phyloP scores from a whole-genome alignment of 78 protist species.

The Dictyostelium intermedium region DNA sequence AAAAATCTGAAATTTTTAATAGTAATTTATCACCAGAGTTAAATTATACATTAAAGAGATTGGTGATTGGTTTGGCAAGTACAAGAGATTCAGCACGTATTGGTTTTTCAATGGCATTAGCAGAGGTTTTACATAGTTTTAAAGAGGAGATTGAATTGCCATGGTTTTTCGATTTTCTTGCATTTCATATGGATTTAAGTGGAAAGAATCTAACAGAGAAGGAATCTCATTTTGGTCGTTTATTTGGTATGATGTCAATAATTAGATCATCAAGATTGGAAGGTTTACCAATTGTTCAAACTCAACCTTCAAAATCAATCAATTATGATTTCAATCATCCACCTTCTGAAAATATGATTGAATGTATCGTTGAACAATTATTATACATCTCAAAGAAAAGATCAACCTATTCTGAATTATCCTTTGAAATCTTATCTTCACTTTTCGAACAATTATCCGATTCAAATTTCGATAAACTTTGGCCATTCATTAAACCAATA shows the following conservation, averaged over 20 bases:
- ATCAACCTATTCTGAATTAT: conserved; percentile 18
- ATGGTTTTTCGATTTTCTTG: conserved; percentile 37
- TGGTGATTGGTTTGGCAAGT: conserved; percentile 53
- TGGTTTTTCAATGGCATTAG: conserved; percentile 59
- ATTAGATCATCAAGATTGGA: conserved; percentile 18
- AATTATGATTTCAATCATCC: conserved; percentile 48
- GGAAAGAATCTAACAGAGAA: conserved; percentile 29
- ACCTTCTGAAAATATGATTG: conserved; percentile 35
- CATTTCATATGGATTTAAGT: conserved; percentile 20
- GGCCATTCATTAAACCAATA: conserved; percentile 34
- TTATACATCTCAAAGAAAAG: conserved; percentile 54
- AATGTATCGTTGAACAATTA: conserved; percentile 43
- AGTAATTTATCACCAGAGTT: conserved; percentile 33
- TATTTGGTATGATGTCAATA: conserved; percentile 69
- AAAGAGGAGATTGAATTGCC: background rate
- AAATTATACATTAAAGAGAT: conserved; percentile 50
- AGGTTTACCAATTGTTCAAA: background rate
- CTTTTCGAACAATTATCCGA: conserved; percentile 10
- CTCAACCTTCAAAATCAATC: conserved; percentile 52
- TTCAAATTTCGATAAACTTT: conserved; percentile 18
- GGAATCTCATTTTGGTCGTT: conserved; percentile 54
- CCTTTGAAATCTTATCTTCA: conserved; percentile 32
- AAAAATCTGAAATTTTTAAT: conserved; percentile 10
- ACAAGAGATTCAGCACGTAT: conserved; percentile 45
- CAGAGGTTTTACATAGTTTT: conserved; percentile 34